Base-by-base conservation (phyloP, 371 early-diverging fungal species). In the Fennellomyces sp. region DNA sequence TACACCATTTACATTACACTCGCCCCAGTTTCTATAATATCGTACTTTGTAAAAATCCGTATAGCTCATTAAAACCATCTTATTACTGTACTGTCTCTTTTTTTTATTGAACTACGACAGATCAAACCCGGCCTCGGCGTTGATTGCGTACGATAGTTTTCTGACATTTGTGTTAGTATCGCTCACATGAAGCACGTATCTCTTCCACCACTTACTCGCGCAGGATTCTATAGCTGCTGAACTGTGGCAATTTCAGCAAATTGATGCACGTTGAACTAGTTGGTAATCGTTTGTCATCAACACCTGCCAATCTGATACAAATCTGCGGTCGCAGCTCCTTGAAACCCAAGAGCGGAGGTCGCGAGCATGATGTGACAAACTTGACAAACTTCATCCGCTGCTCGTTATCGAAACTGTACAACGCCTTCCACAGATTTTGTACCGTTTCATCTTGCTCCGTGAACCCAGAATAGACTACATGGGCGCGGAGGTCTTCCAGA, bases 221-320 rank as follows among this genome's bases (percentile, higher is more conserved):
- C 63, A 92, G 66, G 10, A 76, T 70, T 8, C 74, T 69, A 51
- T 81, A 71, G 17, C 67, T 80, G 31, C 80, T 80, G 67, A 92
- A 98, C 12, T 82, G 76, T 0, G 98, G 98, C 23, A 98, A 73
- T 70, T 97, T 97, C 31, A 98, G 74, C 48, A 97, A 75, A 70
- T 98, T 98, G 60, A 98, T 91, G 68, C 98, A 98, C 0, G 98
- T 98, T 23, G 90, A 88, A 31, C 91, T 88, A n/a, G 92, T 90
- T 2, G 94, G 94, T 59, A 93, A 65, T 29, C 92, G 74, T 8
- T 74, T 72, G 53, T 83, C 75, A 31, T 80, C 81, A 2, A 51
- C 62, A 5, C 89, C 94, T 1, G 90, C 89, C 59, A 82, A 79
- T 29, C 91, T 80, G 39, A 97, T 87, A 66, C 89, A 87, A 52